Evolutionary conservation across 441 rosid genomes (phyloP), one percentile per base, ranked within the genome.

Genomic region (Breynia disticha): DNA sequence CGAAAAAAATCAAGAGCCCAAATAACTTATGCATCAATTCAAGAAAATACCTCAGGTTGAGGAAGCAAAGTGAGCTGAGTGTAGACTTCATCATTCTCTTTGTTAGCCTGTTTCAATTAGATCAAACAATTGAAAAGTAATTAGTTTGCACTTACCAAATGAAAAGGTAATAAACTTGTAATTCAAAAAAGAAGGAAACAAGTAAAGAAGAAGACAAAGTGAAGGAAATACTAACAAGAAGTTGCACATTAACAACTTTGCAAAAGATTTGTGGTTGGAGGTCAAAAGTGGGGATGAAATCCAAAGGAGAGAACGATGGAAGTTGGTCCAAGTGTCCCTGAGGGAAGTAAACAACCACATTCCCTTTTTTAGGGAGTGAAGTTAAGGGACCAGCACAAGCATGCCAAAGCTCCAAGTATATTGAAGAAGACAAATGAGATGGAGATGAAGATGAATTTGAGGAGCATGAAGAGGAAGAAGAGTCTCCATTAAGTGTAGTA

Each of bases 301-400:
- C 80, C 70, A 77, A 44, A 57, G 81, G 73, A 62, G 86, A 63
- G 52, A 68, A 64, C 39, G 76, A 70, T 7, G 75, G 77, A 61
- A 68, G 57, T 63, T 85, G 96, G 52, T 88, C 96, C 60, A 83
- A 58, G 69, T 88, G 91, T 19, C 96, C 96, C 60, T 88, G 96
- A 46, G 96, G 95, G 75, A 85, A 78, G 71, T 85, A 88, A 47
- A 79, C 85, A 65, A 88, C 83, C 65, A 78, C 81, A 77, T 83
- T 81, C 65, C 89, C 96, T 75, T 73, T 85, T 67, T 73, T 79
- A 62, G 91, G 95, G 22, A 85, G 89, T 49, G 73, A 88, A 65
- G 83, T 72, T 52, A 85, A 85, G 68, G 95, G 94, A 15, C 96
- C 96, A 73, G 95, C 96, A 75, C 95, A 85, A 65, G 97, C 95